Evolutionary conservation across 2,329 filamentous ascomycete species (phyloP), one percentile per base, ranked within the genome.

Genomic region (Aureobasidium pullulans): DNA sequence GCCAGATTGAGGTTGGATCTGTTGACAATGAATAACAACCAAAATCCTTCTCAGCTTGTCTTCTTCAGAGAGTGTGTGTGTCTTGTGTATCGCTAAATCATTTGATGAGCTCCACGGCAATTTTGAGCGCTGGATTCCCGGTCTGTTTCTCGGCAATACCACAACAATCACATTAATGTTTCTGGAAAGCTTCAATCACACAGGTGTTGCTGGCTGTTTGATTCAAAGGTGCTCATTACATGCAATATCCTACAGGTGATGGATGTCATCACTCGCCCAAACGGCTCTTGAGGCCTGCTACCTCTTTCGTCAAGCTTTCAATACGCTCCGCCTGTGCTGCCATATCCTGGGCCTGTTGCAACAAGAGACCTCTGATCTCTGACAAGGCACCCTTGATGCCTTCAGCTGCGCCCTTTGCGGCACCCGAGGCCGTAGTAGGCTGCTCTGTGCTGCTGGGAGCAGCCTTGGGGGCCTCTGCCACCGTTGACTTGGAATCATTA

Each of bases 251-350:
- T 57, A 57, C 32, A 48, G 15, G 15, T 8, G 6, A 32, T n/a
- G 15, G 29, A 31, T 23, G 31, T 2, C n/a, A 32, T 48, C 40
- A 48, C 44, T 46, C 54, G 37, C 82, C 83, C 61, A 92, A 80
- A 72, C 85, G 88, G 73, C 84, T 84, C 82, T 95, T 96, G 66
- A 96, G 79, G 15, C 82, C 81, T 69, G 94, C 90, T 13, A 96
- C 86, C 72, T 95, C 89, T 32, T 88, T 81, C 52, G 83, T 88
- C 75, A 96, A 88, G n/a, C 83, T 79, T 62, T 79, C 84, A 69
- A 96, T 89, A 64, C 90, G 84, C 76, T 83, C 84, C 59, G 83
- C 89, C 75, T 96, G 91, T 19, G 43, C 43, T 10, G 43, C 43
- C 54, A 57, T 57, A 28, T 57, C 34, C 36, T 57, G 54, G 10